Percentiles rank a stretch among this genome's conserved stretches.
These are phyloP conservation scores for Elongisporangium senticosum DNA, from an alignment of 352 stramenopile species.

Conservation along the genomic window DNA sequence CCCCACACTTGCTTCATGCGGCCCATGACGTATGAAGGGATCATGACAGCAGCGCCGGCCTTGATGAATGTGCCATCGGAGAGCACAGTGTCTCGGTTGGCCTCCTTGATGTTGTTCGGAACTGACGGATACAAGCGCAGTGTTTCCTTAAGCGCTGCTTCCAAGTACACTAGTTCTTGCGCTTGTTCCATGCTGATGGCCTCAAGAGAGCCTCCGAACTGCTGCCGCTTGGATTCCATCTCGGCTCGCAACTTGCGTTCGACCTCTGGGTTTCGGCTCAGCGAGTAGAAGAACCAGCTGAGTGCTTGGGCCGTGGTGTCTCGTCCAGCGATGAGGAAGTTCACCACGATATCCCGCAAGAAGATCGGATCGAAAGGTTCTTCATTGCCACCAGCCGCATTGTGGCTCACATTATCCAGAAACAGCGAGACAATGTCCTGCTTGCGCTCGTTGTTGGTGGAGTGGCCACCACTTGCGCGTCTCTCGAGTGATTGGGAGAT, in stretches of 20 bases:
- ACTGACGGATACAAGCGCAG: slow-evolving; percentile 35
- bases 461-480: background rate
- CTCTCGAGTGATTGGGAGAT: slow-evolving; percentile 30
- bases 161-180: slow-evolving; percentile 11
- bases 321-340: slow-evolving; percentile 62
- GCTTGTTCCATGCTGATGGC: slow-evolving; percentile 6
- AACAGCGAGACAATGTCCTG: slow-evolving; percentile 23
- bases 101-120: slow-evolving; percentile 21
- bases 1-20: slow-evolving; percentile 41
- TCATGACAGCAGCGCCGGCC: slow-evolving; percentile 22
- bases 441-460: background rate
- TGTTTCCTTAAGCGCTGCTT: slow-evolving; percentile 23
- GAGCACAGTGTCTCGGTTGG: slow-evolving; percentile 21
- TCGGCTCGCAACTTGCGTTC: slow-evolving; percentile 22
- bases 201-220: slow-evolving; percentile 1
- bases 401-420: slow-evolving; percentile 19
- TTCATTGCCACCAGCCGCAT: background rate
- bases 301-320: slow-evolving; percentile 64
- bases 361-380: slow-evolving; percentile 20
- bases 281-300: slow-evolving; percentile 45
- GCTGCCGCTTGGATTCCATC: slow-evolving; percentile 10
- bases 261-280: slow-evolving; percentile 28
- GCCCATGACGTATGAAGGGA: slow-evolving; percentile 39
- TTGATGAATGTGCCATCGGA: slow-evolving; percentile 37
- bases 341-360: slow-evolving; percentile 58